These are phyloP conservation scores for Penicillium antarcticum DNA, from an alignment of 495 filamentous ascomycete species.

Conservation along the genomic window DNA sequence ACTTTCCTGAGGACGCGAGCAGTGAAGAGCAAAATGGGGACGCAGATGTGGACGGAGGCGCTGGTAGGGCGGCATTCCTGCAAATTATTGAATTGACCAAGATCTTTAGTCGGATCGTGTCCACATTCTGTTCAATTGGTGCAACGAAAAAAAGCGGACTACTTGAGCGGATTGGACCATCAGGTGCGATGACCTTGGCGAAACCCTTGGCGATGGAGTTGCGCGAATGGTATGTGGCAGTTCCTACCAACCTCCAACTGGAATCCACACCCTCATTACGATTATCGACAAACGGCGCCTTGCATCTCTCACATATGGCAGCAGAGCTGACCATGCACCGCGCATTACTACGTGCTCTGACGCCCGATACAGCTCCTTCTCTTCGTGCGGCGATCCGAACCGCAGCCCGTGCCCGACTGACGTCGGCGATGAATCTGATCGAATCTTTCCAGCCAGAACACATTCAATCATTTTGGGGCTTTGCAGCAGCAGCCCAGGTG, in stretches of 20 bases:
- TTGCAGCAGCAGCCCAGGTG: slow-evolving; percentile 13
- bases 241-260: slow-evolving; percentile 67
- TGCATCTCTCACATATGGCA: slow-evolving; percentile 82
- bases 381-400: slow-evolving; percentile 75
- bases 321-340: slow-evolving; percentile 83
- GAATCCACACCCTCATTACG: slow-evolving; percentile 44
- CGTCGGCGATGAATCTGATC: slow-evolving; percentile 62
- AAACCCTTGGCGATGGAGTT: slow-evolving; percentile 82
- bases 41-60: slow-evolving; percentile 57
- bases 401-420: slow-evolving; percentile 63
- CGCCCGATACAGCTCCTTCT: slow-evolving; percentile 56
- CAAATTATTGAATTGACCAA: slow-evolving; percentile 71
- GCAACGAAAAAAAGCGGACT: slow-evolving; percentile 30
- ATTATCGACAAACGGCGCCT: slow-evolving; percentile 63
- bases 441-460: slow-evolving; percentile 70
- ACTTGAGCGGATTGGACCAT: slow-evolving; percentile 12
- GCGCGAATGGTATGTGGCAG: slow-evolving; percentile 69
- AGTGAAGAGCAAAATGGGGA: slow-evolving; percentile 53
- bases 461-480: slow-evolving; percentile 66
- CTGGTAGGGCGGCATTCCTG: slow-evolving; percentile 62
- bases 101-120: slow-evolving; percentile 74
- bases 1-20: slow-evolving; percentile 64
- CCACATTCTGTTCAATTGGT: slow-evolving; percentile 73
- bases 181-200: slow-evolving; percentile 63
- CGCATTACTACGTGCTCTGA: slow-evolving; percentile 70